A percentile compares a stretch with the other conserved stretches of the same genome.
Evolutionary conservation across 768 basidiomycete genomes (phyloP).

Genomic region (Naganishia friedmannii): DNA sequence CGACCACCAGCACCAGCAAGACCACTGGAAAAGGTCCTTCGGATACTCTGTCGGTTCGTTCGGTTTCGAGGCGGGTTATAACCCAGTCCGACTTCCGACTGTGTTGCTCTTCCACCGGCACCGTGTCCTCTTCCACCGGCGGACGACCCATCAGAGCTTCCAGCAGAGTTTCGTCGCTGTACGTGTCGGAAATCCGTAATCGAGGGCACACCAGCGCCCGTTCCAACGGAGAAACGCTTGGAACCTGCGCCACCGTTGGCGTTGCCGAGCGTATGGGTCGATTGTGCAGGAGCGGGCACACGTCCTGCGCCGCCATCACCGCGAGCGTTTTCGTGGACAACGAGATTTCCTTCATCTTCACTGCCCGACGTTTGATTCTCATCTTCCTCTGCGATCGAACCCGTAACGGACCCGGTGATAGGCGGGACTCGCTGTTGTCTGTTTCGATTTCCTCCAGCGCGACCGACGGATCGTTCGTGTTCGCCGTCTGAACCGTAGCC

Average conservation of each 20-base stretch:
- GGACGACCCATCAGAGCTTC: slow-evolving; percentile 23
- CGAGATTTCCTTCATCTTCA: slow-evolving; percentile 44
- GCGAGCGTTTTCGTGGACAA: slow-evolving; percentile 49
- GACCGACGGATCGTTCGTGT: slow-evolving; percentile 32
- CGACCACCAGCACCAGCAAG: too few relatives aligned
- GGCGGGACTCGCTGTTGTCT: slow-evolving; percentile 19
- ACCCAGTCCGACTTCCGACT: slow-evolving; percentile 46
- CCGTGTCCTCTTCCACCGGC: not conserved
- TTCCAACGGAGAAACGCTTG: slow-evolving; percentile 4
- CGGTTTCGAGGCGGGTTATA: slow-evolving; percentile 39
- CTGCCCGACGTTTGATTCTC: slow-evolving; percentile 45
- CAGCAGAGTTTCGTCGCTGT: slow-evolving; percentile 26
- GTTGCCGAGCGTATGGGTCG: not conserved
- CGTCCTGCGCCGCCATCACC: slow-evolving; percentile 31
- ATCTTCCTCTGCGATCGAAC: slow-evolving; percentile 50
- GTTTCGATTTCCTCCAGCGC: not conserved
- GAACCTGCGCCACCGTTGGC: slow-evolving; percentile 7
- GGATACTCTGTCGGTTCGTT: slow-evolving; percentile 38
- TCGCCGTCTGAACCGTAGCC: slow-evolving; percentile 37
- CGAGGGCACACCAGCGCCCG: slow-evolving; percentile 27
- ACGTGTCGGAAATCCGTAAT: slow-evolving; percentile 26
- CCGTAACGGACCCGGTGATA: slow-evolving; percentile 41
- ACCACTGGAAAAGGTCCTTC: slow-evolving; percentile 41
- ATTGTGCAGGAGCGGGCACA: slow-evolving; percentile 1
- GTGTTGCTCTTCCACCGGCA: slow-evolving; percentile 39